Base-by-base conservation (phyloP, 2,329 filamentous ascomycete species). In the Cladosporium sp. region DNA sequence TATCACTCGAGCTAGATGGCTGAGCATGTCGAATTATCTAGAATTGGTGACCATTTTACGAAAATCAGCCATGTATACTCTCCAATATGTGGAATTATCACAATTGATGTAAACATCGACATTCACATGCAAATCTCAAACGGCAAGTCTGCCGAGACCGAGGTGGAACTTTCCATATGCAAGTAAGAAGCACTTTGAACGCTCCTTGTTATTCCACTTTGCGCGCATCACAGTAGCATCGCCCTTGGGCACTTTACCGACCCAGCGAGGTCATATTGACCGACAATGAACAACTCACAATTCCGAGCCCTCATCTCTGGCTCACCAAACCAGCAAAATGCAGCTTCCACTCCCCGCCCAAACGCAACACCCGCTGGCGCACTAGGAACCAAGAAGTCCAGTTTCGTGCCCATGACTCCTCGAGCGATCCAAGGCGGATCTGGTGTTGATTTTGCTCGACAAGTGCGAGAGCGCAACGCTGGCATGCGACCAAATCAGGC, bases 221-320 rank as follows among this genome's bases (percentile, higher is more conserved):
- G 45, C 45, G 45, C 28, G 24, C 12, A 32, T 12, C 15, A 19
- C 25, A 20, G 34, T 17, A 35, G 10, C 45, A 35, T 28, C 45
- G 28, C 13, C 45, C 45, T 32, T 25, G 25, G 45, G 45, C 3
- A 25, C 17, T 19, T 13, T 25, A 22, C n/a, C 28, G 3, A 34
- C 24, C 45, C n/a, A 15, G 2, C 19, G 17, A 20, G 17, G 45
- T 19, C 34, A 28, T n/a, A 32, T 7, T 10, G 13, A 1, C 8
- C 24, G 58, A 62, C 42, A 5, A 97, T 99, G 94, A 96, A 97
- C 73, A 97, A 97, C 79, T 85, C 91, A 42, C 90, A 97, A 68
- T 99, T 99, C 69, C 88, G 94, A 56, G 88, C 88, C 62, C 82
- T 97, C 6, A 74, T 96, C 20, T 44, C 83, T 63, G 80, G 83